Conservation (phyloP, 345 rosid genomes). For the Salix viminalis region DNA sequence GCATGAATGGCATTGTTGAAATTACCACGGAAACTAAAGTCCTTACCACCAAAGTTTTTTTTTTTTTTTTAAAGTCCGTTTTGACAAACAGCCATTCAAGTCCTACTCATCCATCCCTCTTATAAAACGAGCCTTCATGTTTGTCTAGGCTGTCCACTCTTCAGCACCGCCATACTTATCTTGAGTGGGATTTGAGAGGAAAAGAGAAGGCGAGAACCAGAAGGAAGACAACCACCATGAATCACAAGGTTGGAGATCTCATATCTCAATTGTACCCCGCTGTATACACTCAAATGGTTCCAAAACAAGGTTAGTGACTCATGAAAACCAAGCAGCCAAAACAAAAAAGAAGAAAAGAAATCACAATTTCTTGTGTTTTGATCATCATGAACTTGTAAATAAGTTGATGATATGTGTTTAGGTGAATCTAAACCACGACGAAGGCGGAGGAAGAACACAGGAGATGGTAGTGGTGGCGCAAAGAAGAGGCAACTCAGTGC, state of each 20-base stretch:
- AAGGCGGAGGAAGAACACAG: slow-evolving; percentile 55
- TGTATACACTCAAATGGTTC: slow-evolving; percentile 39
- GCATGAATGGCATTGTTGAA: slow-evolving; percentile 25
- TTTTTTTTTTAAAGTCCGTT: too few species aligned
- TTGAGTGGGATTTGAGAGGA: background rate
- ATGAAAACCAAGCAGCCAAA: too few species aligned
- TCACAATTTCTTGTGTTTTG: background rate
- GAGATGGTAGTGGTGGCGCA: slow-evolving; percentile 19
- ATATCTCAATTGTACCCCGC: slow-evolving; percentile 58
- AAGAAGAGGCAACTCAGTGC: slow-evolving; percentile 73
- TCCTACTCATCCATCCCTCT: background rate
- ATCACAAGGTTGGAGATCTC: slow-evolving; percentile 37
- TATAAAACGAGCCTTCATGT: slow-evolving; percentile 7
- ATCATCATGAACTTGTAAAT: background rate
- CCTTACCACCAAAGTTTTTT: background rate
- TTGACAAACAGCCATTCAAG: background rate
- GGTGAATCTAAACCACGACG: slow-evolving; percentile 52
- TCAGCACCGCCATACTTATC: background rate
- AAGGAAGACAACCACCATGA: slow-evolving; percentile 16
- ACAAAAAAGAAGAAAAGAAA: background rate
- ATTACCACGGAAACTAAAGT: background rate
- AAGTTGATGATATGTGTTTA: background rate
- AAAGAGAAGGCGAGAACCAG: background rate
- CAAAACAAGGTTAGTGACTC: slow-evolving; percentile 50
- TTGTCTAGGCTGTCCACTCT: background rate